A percentile compares a stretch with the other conserved stretches of the same genome.
Evolutionary conservation across 371 early-diverging fungal species (phyloP).

Genomic region (Apophysomyces elegans): DNA sequence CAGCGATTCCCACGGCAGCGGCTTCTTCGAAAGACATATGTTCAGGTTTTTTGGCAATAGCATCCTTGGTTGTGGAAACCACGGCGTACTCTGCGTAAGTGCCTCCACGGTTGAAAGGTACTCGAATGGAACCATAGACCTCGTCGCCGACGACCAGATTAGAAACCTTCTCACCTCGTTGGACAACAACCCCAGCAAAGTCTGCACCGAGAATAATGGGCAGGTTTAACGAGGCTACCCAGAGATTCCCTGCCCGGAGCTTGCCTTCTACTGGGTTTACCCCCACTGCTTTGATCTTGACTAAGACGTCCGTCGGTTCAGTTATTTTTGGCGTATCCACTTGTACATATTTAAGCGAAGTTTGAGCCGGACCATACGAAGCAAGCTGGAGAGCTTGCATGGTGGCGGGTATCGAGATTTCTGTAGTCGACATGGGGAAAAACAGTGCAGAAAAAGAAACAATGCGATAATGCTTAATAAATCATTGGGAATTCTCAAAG

Average conservation of each 20-base stretch:
- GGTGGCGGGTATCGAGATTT: slow-evolving; percentile 33
- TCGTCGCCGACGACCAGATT: slow-evolving; percentile 52
- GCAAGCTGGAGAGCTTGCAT: slow-evolving; percentile 48
- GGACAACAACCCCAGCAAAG: slow-evolving; percentile 48
- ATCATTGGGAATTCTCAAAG: too few relatives aligned
- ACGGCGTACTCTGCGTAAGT: slow-evolving; percentile 53
- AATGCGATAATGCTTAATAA: too few relatives aligned
- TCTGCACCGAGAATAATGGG: slow-evolving; percentile 52
- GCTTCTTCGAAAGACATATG: slow-evolving; percentile 55
- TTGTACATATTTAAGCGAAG: slow-evolving; percentile 36
- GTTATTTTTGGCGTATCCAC: slow-evolving; percentile 31
- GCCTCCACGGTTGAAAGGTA: slow-evolving; percentile 34
- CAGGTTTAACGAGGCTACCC: background rate
- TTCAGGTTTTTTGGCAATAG: slow-evolving; percentile 51
- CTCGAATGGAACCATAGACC: slow-evolving; percentile 49
- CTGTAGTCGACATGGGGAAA: slow-evolving; percentile 25
- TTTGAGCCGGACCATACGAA: slow-evolving; percentile 28
- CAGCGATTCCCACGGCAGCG: slow-evolving; percentile 46
- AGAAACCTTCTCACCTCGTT: slow-evolving; percentile 39
- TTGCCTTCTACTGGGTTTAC: slow-evolving; percentile 73
- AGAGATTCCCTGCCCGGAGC: slow-evolving; percentile 32
- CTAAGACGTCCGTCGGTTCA: slow-evolving; percentile 45
- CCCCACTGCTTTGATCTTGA: slow-evolving; percentile 60
- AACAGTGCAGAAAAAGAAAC: too few relatives aligned
- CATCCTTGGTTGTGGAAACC: slow-evolving; percentile 20